Evolutionary conservation across 2,329 filamentous ascomycete species (phyloP), one percentile per base, ranked within the genome.

Genomic region (Nakataea oryzae): DNA sequence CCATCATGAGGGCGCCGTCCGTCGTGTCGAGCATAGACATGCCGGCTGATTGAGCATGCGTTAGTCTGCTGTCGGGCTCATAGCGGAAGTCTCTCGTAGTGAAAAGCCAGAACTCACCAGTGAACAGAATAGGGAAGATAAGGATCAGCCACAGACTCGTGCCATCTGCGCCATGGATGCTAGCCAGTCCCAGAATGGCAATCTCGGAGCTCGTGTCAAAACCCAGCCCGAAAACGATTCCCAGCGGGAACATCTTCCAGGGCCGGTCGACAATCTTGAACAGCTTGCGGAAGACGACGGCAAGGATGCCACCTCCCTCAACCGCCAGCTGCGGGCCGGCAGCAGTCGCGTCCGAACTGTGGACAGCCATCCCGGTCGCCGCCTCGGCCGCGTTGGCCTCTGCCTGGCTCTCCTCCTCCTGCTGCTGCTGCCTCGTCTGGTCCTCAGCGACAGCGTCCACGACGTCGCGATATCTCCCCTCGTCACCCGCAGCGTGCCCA

Each of bases 181-280:
- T 92, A 0, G 91, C 89, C 65, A 97, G 96, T 0, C 93, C 95
- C 0, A 99, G 76, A 9, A 99, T 81, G 0, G 95, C 93, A 69
- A 97, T 90, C 73, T 99, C 93, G 9, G 91, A 96, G 54, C 90
- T 96, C 0, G 95, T 97, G 72, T 97, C 95, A 72, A 99, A 97
- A 0, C 93, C 95, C 0, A 97, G 79, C 0, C 93, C 95, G 69
- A 93, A 97, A 5, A 97, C 77, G 0, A 97, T 81, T 0, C 93
- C 93, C 0, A 96, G 78, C 0, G 91, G 92, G 67, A 96, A 95
- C 92, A 96, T 96, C 74, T 97, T 97, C 93, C 93, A 97, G 0
- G 90, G 89, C 6, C 83, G 76, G 67, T 88, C 85, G 34, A 88
- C 80, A 28, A 96, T 77, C 55, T 84, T 86, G 74, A 97, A 97